Percentiles rank a stretch among this genome's conserved stretches.
phyloP scores from a whole-genome alignment of 148 eudicot species.

The Cornus kousa region DNA sequence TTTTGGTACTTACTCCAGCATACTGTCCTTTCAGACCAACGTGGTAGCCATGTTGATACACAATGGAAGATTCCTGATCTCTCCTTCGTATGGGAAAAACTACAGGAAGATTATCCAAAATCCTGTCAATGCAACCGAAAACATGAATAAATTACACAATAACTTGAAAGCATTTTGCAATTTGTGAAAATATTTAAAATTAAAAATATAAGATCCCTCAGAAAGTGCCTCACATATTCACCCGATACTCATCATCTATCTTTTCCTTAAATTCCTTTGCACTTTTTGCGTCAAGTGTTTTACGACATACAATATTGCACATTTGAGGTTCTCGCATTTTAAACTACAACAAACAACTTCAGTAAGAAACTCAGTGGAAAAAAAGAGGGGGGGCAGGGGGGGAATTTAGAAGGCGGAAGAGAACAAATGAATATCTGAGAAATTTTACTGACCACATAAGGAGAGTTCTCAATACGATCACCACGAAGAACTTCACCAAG shows the following conservation, averaged over 20 bases:
- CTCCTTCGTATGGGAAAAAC: slow-evolving; percentile 32
- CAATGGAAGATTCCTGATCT: slow-evolving; percentile 17
- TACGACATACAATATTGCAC: slow-evolving; percentile 37
- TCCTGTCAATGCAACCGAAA: slow-evolving; percentile 21
- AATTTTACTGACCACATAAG: slow-evolving; percentile 31
- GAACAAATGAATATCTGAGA: background rate
- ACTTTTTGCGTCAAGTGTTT: slow-evolving; percentile 27
- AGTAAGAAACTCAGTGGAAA: background rate
- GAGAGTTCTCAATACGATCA: slow-evolving; percentile 54
- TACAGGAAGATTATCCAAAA: slow-evolving; percentile 42
- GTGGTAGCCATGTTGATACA: slow-evolving; percentile 29
- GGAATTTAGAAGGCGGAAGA: background rate
- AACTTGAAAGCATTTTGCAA: background rate
- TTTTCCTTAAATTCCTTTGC: slow-evolving; percentile 39
- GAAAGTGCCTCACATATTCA: slow-evolving; percentile 34
- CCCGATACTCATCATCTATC: slow-evolving; percentile 41
- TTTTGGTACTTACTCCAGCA: slow-evolving; percentile 8
- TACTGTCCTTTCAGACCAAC: slow-evolving; percentile 1
- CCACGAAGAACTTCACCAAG: slow-evolving; percentile 58
- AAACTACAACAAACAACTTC: slow-evolving; percentile 27
- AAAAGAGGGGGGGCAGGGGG: too few species aligned
- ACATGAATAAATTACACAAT: background rate
- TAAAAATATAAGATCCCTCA: background rate
- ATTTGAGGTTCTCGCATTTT: slow-evolving; percentile 39
- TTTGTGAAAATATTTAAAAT: background rate